phyloP scores from a whole-genome alignment of 83 land plant species.

The Diphasiastrum complanatum region DNA sequence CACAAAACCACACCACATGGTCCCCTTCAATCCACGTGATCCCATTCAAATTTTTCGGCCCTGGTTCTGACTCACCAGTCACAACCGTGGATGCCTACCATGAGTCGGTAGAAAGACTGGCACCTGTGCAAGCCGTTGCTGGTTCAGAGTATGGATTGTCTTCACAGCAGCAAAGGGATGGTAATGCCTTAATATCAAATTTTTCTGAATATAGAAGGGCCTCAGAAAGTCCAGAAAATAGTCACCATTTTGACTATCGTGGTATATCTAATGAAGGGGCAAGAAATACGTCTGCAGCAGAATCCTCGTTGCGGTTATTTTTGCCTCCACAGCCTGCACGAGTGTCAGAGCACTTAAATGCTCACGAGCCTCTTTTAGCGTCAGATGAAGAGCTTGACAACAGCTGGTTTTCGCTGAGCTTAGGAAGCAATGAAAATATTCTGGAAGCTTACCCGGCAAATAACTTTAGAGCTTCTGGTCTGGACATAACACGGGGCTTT shows the following conservation, averaged over 20 bases:
- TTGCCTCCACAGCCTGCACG: constrained; percentile 73
- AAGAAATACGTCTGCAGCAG: constrained; percentile 41
- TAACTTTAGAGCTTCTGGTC: constrained; percentile 21
- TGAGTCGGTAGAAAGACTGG: constrained; percentile 23
- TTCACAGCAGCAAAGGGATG: neutral
- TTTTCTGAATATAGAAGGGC: constrained; percentile 7
- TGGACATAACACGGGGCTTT: constrained; percentile 19
- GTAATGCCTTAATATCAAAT: neutral
- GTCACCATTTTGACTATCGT: constrained; percentile 16
- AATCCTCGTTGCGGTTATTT: constrained; percentile 68
- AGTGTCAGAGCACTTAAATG: constrained; percentile 29
- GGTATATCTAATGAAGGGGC: constrained; percentile 49
- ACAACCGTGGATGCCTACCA: constrained; percentile 26
- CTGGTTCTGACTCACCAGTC: constrained; percentile 42
- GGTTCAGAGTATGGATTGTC: constrained; percentile 20
- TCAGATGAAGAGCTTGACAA: constrained; percentile 47
- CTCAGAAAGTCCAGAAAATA: constrained; percentile 14
- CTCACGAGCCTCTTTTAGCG: constrained; percentile 26
- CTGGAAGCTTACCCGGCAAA: constrained; percentile 24
- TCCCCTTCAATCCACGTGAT: constrained; percentile 28
- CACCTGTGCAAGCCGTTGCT: constrained; percentile 21
- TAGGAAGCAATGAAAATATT: constrained; percentile 41
- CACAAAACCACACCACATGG: constrained; percentile 36
- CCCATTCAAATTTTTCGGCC: constrained; percentile 44
- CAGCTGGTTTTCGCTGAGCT: constrained; percentile 80